These are phyloP conservation scores for Rubus idaeus DNA, from an alignment of 306 rosid species.

Conservation along the genomic window DNA sequence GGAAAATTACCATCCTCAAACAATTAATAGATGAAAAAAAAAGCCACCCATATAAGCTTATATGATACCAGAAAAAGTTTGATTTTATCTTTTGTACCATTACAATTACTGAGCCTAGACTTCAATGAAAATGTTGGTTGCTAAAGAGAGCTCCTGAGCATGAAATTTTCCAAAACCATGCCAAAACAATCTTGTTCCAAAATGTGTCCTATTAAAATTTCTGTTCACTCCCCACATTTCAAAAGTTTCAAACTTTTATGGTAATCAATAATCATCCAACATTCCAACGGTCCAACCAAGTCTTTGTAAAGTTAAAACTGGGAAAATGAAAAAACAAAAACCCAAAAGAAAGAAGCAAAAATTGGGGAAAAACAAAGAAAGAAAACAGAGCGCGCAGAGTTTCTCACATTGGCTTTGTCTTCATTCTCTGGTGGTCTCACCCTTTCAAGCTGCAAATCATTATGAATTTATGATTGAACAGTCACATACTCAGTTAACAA, in stretches of 20 bases:
- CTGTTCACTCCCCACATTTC: background rate
- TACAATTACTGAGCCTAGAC: background rate
- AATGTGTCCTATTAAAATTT: background rate
- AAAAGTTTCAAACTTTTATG: background rate
- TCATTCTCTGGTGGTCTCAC: constrained; percentile 1
- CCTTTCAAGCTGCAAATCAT: constrained; percentile 19
- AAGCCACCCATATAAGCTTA: background rate
- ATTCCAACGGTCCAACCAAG: background rate
- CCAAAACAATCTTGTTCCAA: background rate
- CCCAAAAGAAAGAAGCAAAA: background rate
- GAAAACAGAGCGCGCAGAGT: background rate
- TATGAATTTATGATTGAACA: background rate
- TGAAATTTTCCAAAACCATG: background rate
- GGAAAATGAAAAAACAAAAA: background rate
- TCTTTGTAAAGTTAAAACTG: background rate
- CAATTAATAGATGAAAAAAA: background rate
- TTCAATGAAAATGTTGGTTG: background rate
- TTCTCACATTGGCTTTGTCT: constrained; percentile 19
- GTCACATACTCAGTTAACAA: background rate
- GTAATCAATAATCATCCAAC: background rate
- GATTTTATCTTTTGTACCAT: background rate
- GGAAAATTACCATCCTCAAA: background rate
- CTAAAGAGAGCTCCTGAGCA: background rate
- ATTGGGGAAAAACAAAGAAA: background rate
- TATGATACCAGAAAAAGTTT: background rate